A percentile compares a stretch with the other conserved stretches of the same genome.
Evolutionary conservation across 768 basidiomycete species (phyloP).

Genomic region (Rhizopogon vinicolor): DNA sequence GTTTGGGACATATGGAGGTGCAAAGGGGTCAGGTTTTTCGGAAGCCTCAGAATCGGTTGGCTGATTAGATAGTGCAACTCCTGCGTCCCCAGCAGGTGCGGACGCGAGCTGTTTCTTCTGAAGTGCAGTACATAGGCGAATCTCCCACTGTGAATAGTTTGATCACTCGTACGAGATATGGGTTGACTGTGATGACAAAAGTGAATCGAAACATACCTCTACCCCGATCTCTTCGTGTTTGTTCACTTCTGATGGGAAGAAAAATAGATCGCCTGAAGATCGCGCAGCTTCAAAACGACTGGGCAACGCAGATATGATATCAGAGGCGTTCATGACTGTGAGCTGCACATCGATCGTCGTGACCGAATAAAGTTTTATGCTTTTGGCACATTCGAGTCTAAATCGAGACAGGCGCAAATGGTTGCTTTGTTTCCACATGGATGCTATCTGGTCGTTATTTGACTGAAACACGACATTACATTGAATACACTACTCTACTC

Average conservation of each 20-base stretch:
- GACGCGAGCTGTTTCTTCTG: conserved; percentile 67
- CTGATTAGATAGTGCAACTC: conserved; percentile 19
- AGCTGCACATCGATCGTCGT: not conserved
- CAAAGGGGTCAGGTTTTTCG: conserved; percentile 63
- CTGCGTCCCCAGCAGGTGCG: conserved; percentile 34
- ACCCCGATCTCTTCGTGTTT: conserved; percentile 57
- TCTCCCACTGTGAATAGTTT: conserved; percentile 61
- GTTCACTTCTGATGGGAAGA: conserved; percentile 71
- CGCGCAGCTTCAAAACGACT: conserved; percentile 54
- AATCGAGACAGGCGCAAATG: not conserved
- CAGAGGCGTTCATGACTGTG: conserved; percentile 20
- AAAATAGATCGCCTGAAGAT: conserved; percentile 62
- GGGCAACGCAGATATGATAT: conserved; percentile 53
- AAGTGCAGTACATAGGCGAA: conserved; percentile 81
- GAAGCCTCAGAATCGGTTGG: conserved; percentile 12
- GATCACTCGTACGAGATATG: not conserved
- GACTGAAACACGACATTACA: no score
- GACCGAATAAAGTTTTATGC: no score
- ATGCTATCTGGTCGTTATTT: no score
- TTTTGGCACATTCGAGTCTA: not conserved
- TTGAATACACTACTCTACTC: no score
- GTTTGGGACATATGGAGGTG: conserved; percentile 78
- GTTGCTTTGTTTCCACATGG: no score
- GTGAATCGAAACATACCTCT: conserved; percentile 42
- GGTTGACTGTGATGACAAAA: not conserved